phyloP scores from a whole-genome alignment of 1,139 yeast species.

The Geotrichum candidum region DNA sequence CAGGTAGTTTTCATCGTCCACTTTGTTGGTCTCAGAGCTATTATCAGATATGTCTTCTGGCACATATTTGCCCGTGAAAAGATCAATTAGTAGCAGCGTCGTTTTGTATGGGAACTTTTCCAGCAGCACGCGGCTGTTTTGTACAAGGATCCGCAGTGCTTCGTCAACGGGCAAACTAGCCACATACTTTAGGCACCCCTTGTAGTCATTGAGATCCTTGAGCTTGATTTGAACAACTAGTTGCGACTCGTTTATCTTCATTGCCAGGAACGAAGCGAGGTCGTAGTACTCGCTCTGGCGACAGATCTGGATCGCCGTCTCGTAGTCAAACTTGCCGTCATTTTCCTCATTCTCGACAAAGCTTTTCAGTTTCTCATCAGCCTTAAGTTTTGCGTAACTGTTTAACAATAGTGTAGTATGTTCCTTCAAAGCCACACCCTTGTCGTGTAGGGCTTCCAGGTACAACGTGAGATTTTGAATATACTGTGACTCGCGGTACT shows the following conservation, averaged over 20 bases:
- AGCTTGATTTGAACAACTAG: constrained; percentile 73
- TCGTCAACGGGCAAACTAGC: constrained; percentile 73
- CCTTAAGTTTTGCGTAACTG: constrained; percentile 74
- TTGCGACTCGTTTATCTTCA: constrained; percentile 65
- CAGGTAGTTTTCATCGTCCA: constrained; percentile 14
- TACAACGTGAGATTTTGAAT: constrained; percentile 60
- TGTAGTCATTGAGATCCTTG: constrained; percentile 58
- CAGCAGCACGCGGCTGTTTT: constrained; percentile 59
- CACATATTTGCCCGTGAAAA: constrained; percentile 77
- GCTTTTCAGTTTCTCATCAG: constrained; percentile 49
- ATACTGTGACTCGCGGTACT: constrained; percentile 79
- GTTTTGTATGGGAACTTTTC: constrained; percentile 73
- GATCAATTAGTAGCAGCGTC: constrained; percentile 72
- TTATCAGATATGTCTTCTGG: constrained; percentile 35
- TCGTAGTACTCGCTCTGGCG: constrained; percentile 68
- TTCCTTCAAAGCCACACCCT: constrained; percentile 56
- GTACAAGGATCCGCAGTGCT: constrained; percentile 60
- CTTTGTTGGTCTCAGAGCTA: constrained; percentile 18
- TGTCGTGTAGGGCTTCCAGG: constrained; percentile 53
- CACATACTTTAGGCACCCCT: constrained; percentile 59
- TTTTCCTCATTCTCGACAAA: constrained; percentile 48
- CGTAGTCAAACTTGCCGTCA: constrained; percentile 53
- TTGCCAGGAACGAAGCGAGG: constrained; percentile 67
- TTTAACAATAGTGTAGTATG: constrained; percentile 79
- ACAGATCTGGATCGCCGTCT: constrained; percentile 64